Conservation (phyloP, 1,284 basidiomycete species). For the Fomitiporia mediterranea region DNA sequence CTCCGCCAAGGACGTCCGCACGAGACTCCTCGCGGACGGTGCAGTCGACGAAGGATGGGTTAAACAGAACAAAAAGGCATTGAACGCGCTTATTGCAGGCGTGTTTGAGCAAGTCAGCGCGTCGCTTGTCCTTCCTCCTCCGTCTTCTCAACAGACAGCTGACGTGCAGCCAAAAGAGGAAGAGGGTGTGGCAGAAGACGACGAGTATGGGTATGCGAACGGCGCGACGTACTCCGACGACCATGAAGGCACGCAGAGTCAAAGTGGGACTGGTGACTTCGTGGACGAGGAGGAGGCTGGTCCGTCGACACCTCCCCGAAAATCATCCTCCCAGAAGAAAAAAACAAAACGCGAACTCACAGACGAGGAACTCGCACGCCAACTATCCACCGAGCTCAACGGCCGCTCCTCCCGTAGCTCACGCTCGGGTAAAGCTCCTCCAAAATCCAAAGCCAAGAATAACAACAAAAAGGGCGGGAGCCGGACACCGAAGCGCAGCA, state of each 20-base stretch:
- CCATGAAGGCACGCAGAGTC: not conserved
- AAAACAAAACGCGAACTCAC: slow-evolving; percentile 39
- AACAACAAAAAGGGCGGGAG: slow-evolving; percentile 36
- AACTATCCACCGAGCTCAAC: slow-evolving; percentile 69
- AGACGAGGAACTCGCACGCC: slow-evolving; percentile 67
- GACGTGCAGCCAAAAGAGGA: slow-evolving; percentile 19
- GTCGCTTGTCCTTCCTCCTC: not conserved
- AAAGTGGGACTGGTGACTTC: not conserved
- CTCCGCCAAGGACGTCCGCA: slow-evolving; percentile 74
- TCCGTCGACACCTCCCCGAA: slow-evolving; percentile 28
- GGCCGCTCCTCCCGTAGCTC: slow-evolving; percentile 51
- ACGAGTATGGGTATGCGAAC: slow-evolving; percentile 7
- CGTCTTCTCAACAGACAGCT: not conserved
- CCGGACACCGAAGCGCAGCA: slow-evolving; percentile 40
- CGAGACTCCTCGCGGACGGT: slow-evolving; percentile 50
- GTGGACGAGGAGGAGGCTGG: slow-evolving; percentile 30
- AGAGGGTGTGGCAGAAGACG: slow-evolving; percentile 19
- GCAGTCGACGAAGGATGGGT: slow-evolving; percentile 48
- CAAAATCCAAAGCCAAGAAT: slow-evolving; percentile 30
- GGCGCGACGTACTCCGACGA: not conserved
- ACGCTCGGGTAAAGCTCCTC: slow-evolving; percentile 28
- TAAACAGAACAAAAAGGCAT: slow-evolving; percentile 51
- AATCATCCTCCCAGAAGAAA: slow-evolving; percentile 40
- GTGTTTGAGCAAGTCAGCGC: slow-evolving; percentile 57
- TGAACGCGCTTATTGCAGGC: slow-evolving; percentile 54